Evolutionary conservation across 2,329 filamentous ascomycete genomes (phyloP).

Genomic region (Colletotrichum horii): DNA sequence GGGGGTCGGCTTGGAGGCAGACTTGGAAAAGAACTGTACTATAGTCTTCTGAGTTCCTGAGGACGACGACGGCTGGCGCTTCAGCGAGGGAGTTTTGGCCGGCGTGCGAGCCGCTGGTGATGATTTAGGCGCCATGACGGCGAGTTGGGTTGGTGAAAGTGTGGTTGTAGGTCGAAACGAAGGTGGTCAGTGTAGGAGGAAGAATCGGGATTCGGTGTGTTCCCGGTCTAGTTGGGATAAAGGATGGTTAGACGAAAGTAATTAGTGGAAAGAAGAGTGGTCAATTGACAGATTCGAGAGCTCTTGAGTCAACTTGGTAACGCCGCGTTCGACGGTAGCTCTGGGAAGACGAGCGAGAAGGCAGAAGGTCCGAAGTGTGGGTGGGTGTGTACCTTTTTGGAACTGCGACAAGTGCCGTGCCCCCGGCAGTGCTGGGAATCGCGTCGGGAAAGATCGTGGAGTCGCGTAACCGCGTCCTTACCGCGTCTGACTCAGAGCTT

Average conservation of each 20-base stretch:
- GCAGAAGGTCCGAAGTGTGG: not conserved
- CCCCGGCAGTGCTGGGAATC: not conserved
- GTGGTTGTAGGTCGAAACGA: not conserved
- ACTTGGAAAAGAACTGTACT: constrained; percentile 49
- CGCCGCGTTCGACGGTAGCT: not conserved
- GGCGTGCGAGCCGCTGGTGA: constrained; percentile 37
- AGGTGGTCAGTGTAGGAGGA: not conserved
- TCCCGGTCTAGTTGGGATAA: not conserved
- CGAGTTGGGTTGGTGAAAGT: not conserved
- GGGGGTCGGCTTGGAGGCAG: constrained; percentile 36
- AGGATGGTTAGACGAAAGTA: not conserved
- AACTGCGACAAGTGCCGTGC: not conserved
- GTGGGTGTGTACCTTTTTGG: not conserved
- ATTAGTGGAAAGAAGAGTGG: not conserved
- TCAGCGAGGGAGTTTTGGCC: constrained; percentile 33
- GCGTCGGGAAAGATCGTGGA: not conserved
- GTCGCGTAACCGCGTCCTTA: not conserved
- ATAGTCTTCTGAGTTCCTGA: constrained; percentile 46
- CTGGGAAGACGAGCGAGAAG: not conserved
- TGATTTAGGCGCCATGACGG: constrained; percentile 22
- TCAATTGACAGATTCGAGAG: not conserved
- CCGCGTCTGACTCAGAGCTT: not conserved
- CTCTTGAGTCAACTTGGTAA: not conserved
- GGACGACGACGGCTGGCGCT: constrained; percentile 24
- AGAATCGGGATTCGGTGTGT: not conserved